Evolutionary conservation across 2,329 filamentous ascomycete genomes (phyloP), one percentile per base, ranked within the genome.

Genomic region (Nemania sp.): DNA sequence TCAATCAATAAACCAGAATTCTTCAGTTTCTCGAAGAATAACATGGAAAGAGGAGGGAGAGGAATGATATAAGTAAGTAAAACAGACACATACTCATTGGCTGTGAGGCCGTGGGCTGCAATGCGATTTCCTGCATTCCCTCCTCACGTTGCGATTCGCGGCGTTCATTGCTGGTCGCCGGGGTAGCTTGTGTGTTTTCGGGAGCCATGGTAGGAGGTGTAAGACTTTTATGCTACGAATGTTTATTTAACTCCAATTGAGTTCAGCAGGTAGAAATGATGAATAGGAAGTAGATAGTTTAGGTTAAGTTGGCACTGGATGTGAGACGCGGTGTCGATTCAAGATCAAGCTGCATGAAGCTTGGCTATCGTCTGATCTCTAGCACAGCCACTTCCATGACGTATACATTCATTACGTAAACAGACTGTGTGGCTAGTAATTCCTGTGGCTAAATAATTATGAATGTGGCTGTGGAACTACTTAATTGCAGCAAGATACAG

Each of bases 71-170:
- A 29, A 5, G 24, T n/a, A 6, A 24, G 13, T 35, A 15, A 13
- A 27, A 47, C 2, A n/a, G n/a, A n/a, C 13, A 58, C 69, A 6
- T 63, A 70, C 69, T 38, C 69, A 71, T 71, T 11, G 69, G 69
- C 10, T 62, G 64, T 15, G 69, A 58, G 20, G 43, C 26, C 64
- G 57, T 70, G 1, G 69, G 69, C 22, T 71, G 69, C 20, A 68
- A 51, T 49, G 41, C 26, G 41, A 71, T 71, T 38, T 70, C 69
- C n/a, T 66, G 64, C 69, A 70, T 71, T 29, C 61, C 41, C 2
- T 62, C 64, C 5, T 58, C 64, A 5, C 15, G 61, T 35, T 38
- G 60, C 29, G 64, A 49, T 51, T 69, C 66, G 43, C 53, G 52
- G 38, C 67, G 64, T 29, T 66, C 43, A 26, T 45, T 64, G 43